These are phyloP conservation scores for Vaccinium corymbosum DNA, from an alignment of 148 eudicot genomes.

Conservation along the genomic window DNA sequence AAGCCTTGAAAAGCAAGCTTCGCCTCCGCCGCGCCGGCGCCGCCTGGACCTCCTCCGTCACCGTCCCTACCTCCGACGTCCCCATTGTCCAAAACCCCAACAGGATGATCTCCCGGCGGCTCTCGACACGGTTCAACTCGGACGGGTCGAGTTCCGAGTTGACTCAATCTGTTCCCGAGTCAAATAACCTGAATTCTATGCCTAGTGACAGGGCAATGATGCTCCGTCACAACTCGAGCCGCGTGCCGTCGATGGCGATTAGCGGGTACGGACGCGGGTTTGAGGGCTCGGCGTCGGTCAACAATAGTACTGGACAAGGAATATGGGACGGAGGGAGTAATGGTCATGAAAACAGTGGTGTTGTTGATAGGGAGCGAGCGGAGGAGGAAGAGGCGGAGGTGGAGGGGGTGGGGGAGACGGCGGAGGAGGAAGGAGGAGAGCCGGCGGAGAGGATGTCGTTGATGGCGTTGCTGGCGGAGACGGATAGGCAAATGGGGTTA, in stretches of 20 bases:
- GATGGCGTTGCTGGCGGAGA: slow-evolving; percentile 85
- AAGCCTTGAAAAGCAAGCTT: slow-evolving; percentile 26
- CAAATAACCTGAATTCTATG: slow-evolving; percentile 4
- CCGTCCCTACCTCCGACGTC: slow-evolving; percentile 32
- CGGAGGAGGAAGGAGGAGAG: slow-evolving; percentile 21
- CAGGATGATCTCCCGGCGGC: slow-evolving; percentile 16
- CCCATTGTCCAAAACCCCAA: slow-evolving; percentile 9
- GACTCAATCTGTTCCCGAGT: not conserved
- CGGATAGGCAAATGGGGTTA: slow-evolving; percentile 57
- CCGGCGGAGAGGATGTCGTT: slow-evolving; percentile 58
- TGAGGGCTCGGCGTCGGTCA: not conserved
- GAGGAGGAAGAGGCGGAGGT: slow-evolving; percentile 8
- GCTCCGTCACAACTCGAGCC: slow-evolving; percentile 15
- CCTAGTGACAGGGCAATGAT: slow-evolving; percentile 10
- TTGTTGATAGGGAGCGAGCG: not conserved
- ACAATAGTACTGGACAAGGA: not conserved
- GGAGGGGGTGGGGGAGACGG: slow-evolving; percentile 28
- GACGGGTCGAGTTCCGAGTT: not conserved
- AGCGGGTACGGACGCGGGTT: not conserved
- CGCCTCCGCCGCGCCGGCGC: slow-evolving; percentile 30
- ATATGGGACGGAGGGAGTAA: not conserved
- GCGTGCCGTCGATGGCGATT: slow-evolving; percentile 6
- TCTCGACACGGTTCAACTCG: slow-evolving; percentile 11
- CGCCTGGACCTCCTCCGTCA: slow-evolving; percentile 36
- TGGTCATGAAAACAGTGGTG: not conserved